Base-by-base conservation (phyloP, 2,329 filamentous ascomycete genomes). In the Tolypocladium guangdongense region DNA sequence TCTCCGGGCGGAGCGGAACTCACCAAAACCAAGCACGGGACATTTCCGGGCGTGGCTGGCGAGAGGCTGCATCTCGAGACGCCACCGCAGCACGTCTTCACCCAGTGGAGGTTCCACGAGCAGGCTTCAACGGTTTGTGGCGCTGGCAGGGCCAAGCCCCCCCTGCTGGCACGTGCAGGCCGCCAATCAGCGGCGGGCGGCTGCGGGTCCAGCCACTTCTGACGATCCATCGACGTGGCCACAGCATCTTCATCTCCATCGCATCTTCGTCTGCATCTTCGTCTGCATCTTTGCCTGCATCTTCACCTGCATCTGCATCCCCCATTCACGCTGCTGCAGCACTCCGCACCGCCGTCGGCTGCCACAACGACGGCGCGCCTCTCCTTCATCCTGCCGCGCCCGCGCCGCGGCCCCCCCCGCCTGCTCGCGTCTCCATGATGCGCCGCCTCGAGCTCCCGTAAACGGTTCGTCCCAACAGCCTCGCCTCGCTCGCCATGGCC, bases 401-500 rank as follows among this genome's bases (percentile, higher is more conserved):
- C 5, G 14, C 4, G 20, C 22, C 10, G 12, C 7, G 41, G 14
- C 41, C 22, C 27, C 22, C 41, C 22, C 27, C 41, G 41, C 24
- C 24, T 30, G 16, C 24, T 30, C 43, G 43, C 43, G 27, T 12
- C 18, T 47, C 18, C 43, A 47, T 14, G 43, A 47, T 47, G 43
- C 43, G 43, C 43, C 27, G 6, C 12, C 43, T 32, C 43, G 43
- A 47, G 43, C 43, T 20, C 18, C 43, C 43, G 43, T 47, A 33
- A 20, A 32, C 43, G 43, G 43, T 27, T 20, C 7, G 12, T 47
- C 27, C 43, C 18, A 4, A 32, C 18, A 33, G 10, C 27, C 10
- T 47, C 43, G 7, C 43, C 27, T 46, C 18, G 36, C 49, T 18
- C 53, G 61, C 61, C 59, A 67, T 68, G 61, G 59, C 64, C 35